Percentiles rank a stretch among this genome's conserved stretches.
Evolutionary conservation across 495 filamentous ascomycete genomes (phyloP).

Genomic region (Sporormia fimetaria): DNA sequence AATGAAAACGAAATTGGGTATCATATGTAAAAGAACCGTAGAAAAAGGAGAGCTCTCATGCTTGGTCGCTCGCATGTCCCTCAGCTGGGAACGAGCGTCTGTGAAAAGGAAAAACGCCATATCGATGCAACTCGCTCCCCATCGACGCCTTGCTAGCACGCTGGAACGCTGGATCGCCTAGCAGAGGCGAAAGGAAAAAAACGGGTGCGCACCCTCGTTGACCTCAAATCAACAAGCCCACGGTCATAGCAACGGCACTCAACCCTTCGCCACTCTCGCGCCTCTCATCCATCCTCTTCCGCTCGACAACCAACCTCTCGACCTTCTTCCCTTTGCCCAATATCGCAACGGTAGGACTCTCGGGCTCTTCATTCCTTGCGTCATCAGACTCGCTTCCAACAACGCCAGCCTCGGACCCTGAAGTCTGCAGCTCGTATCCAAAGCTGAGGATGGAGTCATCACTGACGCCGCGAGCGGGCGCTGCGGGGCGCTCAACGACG

Average conservation of each 20-base stretch:
- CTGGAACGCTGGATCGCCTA: too few relatives aligned
- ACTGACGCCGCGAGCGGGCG: slow-evolving; percentile 14
- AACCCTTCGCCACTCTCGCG: slow-evolving; percentile 7
- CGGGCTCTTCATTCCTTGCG: slow-evolving; percentile 10
- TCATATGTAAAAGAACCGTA: too few relatives aligned
- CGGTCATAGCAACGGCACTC: slow-evolving; percentile 11
- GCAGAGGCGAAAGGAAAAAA: too few relatives aligned
- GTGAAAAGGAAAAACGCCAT: too few relatives aligned
- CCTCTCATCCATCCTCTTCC: slow-evolving; percentile 8
- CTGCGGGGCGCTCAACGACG: slow-evolving; percentile 4
- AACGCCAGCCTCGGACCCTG: slow-evolving; percentile 7
- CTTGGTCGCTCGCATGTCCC: too few relatives aligned
- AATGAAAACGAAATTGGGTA: too few relatives aligned
- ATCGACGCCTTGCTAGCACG: too few relatives aligned
- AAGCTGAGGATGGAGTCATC: slow-evolving; percentile 15
- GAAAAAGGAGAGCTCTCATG: too few relatives aligned
- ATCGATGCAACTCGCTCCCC: too few relatives aligned
- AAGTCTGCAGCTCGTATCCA: slow-evolving; percentile 15
- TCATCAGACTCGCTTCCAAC: slow-evolving; percentile 6
- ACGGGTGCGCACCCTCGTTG: too few relatives aligned
- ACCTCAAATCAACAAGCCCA: slow-evolving; percentile 14
- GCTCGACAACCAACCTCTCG: slow-evolving; percentile 11
- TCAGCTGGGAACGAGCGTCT: too few relatives aligned
- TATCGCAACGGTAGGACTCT: slow-evolving; percentile 11
- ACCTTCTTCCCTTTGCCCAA: slow-evolving; percentile 12